A percentile compares a stretch with the other conserved stretches of the same genome.
phyloP scores from a whole-genome alignment of 768 basidiomycete species.

The Tulasnella sp. region DNA sequence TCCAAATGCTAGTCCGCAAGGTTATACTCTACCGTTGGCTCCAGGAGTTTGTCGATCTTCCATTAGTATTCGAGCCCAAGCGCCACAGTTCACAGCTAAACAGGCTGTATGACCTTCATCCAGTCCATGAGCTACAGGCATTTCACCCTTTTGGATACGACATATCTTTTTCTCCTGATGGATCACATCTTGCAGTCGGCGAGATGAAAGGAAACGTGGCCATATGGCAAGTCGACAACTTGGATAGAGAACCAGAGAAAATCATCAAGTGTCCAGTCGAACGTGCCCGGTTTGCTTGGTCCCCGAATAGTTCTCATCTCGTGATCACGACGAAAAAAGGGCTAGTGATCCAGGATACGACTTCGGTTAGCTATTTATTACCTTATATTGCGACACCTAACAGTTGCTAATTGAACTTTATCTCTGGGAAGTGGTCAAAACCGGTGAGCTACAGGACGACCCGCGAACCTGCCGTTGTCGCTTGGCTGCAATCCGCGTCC shows the following conservation, averaged over 20 bases:
- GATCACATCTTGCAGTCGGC: conserved; percentile 67
- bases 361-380: conserved; percentile 44
- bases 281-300: conserved; percentile 67
- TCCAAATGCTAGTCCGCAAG: too few relatives aligned
- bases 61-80: too few relatives aligned
- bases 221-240: conserved; percentile 37
- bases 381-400: neutral
- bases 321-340: conserved; percentile 61
- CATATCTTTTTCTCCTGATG: conserved; percentile 73
- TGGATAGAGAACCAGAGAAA: conserved; percentile 49
- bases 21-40: too few relatives aligned
- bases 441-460: conserved; percentile 54
- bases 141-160: conserved; percentile 50
- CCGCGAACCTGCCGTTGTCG: conserved; percentile 45
- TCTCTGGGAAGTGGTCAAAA: conserved; percentile 53
- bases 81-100: neutral
- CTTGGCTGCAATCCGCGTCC: conserved; percentile 29
- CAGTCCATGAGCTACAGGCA: neutral
- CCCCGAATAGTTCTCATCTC: conserved; percentile 64
- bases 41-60: too few relatives aligned
- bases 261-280: conserved; percentile 34
- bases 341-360: conserved; percentile 63
- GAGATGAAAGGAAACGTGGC: conserved; percentile 43
- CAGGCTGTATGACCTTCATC: neutral
- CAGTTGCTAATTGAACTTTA: conserved; percentile 36